Base-by-base conservation (phyloP, 306 rosid genomes). In the Prunus salicina region DNA sequence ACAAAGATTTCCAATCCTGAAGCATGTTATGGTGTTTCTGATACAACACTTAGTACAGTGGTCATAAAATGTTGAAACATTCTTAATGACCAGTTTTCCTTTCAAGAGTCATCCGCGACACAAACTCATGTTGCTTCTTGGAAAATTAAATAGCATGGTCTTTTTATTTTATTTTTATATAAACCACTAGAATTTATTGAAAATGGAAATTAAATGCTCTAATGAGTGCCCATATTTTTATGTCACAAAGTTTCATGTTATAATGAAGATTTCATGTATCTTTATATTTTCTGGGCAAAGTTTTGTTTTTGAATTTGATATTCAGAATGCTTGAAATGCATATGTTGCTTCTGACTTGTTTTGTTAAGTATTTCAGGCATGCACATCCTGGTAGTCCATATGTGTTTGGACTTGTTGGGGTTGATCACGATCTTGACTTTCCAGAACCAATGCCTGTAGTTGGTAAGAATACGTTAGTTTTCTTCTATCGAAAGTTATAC, bases 331-430 rank as follows among this genome's bases (percentile, higher is more conserved):
- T 51, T 82, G 79, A 73, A 32, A 16, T 78, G 70, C 76, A 34
- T 52, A 24, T 71, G 16, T 50, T 55, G 43, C 3, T 66, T 25
- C 71, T 78, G 22, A 78, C 73, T 72, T 50, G 75, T 76, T 76
- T 80, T 30, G 72, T 67, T 27, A 53, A 81, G 69, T 57, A 64
- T 81, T 72, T 55, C 87, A 94, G 98, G 91, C 98, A 94, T 86
- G 97, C 98, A 79, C 97, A 91, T 89, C 98, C 98, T 30, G 98
- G 98, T 71, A 94, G 86, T 80, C 98, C 98, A 16, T 94, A 94
- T 77, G 98, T 94, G 74, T 94, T 90, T 53, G 98, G 98, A 71
- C 97, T 94, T 83, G 97, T 86, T 71, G 97, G 91, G 72, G 87
- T 86, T 51, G 97, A 94, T 84, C 91, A 90, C 15, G 97, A 94